Conservation (phyloP, 805 yeast species). For the Starmerella potacharoeniae region DNA sequence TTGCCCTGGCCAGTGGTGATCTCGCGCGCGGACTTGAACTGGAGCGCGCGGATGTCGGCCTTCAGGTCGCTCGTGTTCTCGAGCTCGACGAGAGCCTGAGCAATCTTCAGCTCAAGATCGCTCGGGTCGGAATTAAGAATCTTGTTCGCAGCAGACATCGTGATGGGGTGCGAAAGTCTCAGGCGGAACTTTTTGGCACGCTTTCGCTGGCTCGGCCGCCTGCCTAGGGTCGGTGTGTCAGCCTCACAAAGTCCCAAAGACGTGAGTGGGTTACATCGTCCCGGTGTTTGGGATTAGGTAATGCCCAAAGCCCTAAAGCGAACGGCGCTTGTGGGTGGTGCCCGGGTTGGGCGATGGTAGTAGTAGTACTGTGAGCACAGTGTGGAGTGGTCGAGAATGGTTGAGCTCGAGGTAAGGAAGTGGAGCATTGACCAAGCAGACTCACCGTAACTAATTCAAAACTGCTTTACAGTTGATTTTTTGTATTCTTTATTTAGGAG, state of each 20-base stretch:
- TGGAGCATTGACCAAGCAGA: too few species aligned
- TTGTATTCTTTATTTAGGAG: too few species aligned
- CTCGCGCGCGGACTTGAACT: slow-evolving; percentile 97
- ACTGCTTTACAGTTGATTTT: too few species aligned
- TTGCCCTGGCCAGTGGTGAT: slow-evolving; percentile 96
- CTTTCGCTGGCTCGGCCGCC: background rate
- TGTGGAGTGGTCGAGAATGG: too few species aligned
- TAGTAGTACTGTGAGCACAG: too few species aligned
- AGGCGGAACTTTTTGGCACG: slow-evolving; percentile 10
- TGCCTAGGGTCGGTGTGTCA: background rate
- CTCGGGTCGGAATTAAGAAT: slow-evolving; percentile 89
- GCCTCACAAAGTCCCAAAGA: slow-evolving; percentile 1
- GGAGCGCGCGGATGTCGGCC: slow-evolving; percentile 96
- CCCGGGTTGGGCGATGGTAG: too few species aligned
- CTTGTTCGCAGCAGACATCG: slow-evolving; percentile 95
- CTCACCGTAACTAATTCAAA: too few species aligned
- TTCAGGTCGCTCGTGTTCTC: slow-evolving; percentile 89
- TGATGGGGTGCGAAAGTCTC: slow-evolving; percentile 14
- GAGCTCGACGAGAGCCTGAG: slow-evolving; percentile 95
- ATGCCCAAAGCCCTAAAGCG: slow-evolving; percentile 6
- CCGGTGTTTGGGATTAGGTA: background rate
- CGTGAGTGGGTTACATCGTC: background rate
- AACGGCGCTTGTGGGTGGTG: too few species aligned
- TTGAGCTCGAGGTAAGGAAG: too few species aligned
- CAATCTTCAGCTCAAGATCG: slow-evolving; percentile 98